Evolutionary conservation across 352 stramenopile genomes (phyloP), one percentile per base, ranked within the genome.

Genomic region (Globisporangium ultimum): DNA sequence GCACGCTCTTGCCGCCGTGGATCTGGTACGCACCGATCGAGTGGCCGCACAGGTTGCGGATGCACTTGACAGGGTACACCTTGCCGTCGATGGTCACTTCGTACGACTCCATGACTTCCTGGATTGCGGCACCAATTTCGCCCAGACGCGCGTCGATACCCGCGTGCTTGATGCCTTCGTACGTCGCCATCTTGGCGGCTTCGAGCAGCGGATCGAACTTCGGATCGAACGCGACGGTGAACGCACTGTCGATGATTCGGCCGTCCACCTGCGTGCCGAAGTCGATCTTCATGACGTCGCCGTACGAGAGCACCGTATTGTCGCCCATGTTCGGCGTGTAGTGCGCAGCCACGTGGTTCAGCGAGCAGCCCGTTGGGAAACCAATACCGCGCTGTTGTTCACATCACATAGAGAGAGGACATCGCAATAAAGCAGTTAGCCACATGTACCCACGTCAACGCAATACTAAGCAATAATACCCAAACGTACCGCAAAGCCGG

Each of bases 211-310:
- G 65, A 67, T 99, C 97, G 68, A 97, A 99, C 67, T 93, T 76
- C 2, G 88, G 86, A 74, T 98, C 92, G 64, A 98, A 98, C 14
- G 71, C 65, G 7, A 98, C 91, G 9, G 95, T 98, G 77, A 89
- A 98, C 5, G 95, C 95, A 70, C 84, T 95, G 69, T 98, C 95
- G 66, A 98, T 98, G 68, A 98, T 98, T 40, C 91, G 71, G 40
- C 93, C 92, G 67, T 98, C 91, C 49, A 98, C 92, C 64, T 98
- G 93, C 2, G 91, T 97, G 32, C 95, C 95, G 80, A 98, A 98
- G 67, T 98, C 95, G 13, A 98, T 70, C 71, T 98, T 99, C 95
- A 99, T 99, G 1, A 99, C 97, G 71, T 99, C 97, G 45, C 96
- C 95, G 58, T 98, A 97, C 40, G 78, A 67, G 14, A 96, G 64